Percentiles rank a stretch among this genome's conserved stretches.
These are phyloP conservation scores for Solanum chmielewskii DNA, from an alignment of 257 asterid species.

Conservation along the genomic window DNA sequence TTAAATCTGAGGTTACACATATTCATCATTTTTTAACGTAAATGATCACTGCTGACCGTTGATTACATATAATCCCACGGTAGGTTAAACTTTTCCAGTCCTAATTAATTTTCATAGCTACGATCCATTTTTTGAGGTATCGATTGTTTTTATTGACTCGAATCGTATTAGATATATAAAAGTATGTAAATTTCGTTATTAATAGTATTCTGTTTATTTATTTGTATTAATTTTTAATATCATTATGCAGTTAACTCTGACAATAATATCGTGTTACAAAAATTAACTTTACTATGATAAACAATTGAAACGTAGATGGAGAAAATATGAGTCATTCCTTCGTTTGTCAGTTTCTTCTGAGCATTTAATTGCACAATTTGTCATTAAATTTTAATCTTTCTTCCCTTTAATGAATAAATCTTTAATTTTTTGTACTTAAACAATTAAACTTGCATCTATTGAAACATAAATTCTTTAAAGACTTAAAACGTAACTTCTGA, in stretches of 20 bases:
- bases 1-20: no score
- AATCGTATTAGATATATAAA: neutral
- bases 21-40: neutral
- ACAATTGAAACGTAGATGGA: neutral
- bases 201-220: no score
- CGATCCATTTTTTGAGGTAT: neutral
- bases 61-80: neutral
- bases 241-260: neutral
- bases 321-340: no score
- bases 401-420: no score
- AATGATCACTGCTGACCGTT: neutral
- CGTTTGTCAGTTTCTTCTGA: neutral
- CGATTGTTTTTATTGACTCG: neutral
- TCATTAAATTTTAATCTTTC: no score
- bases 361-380: neutral
- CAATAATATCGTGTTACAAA: neutral
- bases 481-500: neutral
- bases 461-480: no score
- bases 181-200: no score
- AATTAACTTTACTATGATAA: neutral
- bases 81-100: neutral
- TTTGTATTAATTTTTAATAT: no score
- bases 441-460: no score
- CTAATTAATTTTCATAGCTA: neutral
- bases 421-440: no score